phyloP scores from a whole-genome alignment of 169 alveolate species.

The Plasmodium vivax region DNA sequence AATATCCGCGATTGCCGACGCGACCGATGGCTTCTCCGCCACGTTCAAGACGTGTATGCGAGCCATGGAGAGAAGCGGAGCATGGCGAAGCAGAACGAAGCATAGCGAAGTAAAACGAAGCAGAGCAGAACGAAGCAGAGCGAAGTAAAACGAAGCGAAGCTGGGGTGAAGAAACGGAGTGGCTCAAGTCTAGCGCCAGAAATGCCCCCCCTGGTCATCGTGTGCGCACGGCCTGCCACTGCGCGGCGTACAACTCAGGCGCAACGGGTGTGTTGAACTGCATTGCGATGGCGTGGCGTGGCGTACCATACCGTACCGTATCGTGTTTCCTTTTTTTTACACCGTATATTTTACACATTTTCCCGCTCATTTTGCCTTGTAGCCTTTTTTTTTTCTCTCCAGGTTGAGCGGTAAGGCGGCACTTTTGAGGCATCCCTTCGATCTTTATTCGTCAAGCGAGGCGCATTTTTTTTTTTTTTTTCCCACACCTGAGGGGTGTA shows the following conservation, averaged over 20 bases:
- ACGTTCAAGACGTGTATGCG: slow-evolving; percentile 95
- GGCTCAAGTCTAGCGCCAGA: neutral
- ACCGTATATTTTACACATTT: neutral
- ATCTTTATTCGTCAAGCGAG: neutral
- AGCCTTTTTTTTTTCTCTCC: neutral
- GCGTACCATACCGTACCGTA: neutral
- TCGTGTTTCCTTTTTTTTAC: neutral
- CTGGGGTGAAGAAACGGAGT: neutral
- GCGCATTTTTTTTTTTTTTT: neutral
- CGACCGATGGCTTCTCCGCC: slow-evolving; percentile 99
- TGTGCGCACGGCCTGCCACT: neutral
- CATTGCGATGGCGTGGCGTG: neutral
- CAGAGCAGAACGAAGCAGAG: too few species aligned
- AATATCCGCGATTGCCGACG: slow-evolving; percentile 95
- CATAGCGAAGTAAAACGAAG: neutral
- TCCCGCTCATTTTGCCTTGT: neutral
- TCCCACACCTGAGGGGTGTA: neutral
- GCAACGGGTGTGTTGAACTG: neutral
- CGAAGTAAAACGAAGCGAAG: neutral
- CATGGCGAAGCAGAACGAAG: neutral
- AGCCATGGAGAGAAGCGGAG: neutral
- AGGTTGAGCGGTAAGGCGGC: neutral
- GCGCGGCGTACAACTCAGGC: neutral
- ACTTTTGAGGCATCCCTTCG: neutral
- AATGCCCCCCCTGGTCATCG: neutral